These are phyloP conservation scores for Silene uniflora DNA, from an alignment of 148 eudicot species.

Conservation along the genomic window DNA sequence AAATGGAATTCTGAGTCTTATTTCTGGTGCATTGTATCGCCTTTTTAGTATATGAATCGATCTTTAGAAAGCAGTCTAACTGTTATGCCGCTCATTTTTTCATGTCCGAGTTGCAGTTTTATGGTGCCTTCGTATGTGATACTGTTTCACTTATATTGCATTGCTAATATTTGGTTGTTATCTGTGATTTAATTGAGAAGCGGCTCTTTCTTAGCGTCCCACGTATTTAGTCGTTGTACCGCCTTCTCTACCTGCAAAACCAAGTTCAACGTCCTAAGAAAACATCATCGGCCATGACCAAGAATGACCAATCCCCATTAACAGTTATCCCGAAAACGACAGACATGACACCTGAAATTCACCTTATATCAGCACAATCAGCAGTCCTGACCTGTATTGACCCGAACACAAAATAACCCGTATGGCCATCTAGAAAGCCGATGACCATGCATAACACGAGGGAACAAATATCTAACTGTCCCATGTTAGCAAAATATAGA, in stretches of 20 bases:
- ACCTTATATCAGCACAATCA: no score
- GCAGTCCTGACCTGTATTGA: no score
- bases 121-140: neutral
- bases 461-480: no score
- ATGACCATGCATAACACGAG: no score
- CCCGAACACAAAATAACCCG: no score
- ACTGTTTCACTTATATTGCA: neutral
- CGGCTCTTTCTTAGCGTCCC: constrained; percentile 36
- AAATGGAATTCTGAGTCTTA: neutral
- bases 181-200: constrained; percentile 14
- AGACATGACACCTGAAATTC: no score
- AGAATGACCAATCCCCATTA: no score
- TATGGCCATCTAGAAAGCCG: no score
- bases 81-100: neutral
- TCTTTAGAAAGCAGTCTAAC: neutral
- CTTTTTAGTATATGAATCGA: neutral
- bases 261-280: neutral
- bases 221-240: constrained; percentile 26
- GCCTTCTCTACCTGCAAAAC: constrained; percentile 39
- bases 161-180: neutral
- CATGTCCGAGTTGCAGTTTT: neutral
- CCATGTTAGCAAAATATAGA: no score
- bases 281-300: no score
- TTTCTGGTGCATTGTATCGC: neutral
- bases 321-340: no score